phyloP scores from a whole-genome alignment of 2,329 filamentous ascomycete genomes.

The Eutypella sp. region DNA sequence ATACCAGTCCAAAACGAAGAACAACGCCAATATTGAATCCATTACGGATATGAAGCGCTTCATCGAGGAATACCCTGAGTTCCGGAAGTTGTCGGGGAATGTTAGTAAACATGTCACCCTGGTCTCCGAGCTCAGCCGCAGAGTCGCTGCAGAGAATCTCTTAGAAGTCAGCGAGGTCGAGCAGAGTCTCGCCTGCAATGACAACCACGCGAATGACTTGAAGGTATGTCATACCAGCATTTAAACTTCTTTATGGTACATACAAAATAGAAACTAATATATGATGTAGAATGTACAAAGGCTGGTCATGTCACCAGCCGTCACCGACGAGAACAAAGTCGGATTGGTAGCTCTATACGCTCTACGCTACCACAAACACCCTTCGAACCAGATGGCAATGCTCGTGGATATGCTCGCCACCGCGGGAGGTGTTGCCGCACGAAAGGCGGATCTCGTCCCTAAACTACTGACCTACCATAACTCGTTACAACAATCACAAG shows the following conservation, averaged over 20 bases:
- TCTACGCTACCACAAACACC: conserved; percentile 82
- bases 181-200: conserved; percentile 93
- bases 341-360: conserved; percentile 92
- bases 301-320: conserved; percentile 73
- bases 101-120: conserved; percentile 98
- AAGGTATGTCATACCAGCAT: conserved; percentile 52
- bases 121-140: conserved; percentile 85
- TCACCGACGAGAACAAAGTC: conserved; percentile 79
- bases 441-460: conserved; percentile 72
- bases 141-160: conserved; percentile 78
- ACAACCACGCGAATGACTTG: conserved; percentile 87
- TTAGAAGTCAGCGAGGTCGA: conserved; percentile 97
- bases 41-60: conserved; percentile 99
- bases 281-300: conserved; percentile 68
- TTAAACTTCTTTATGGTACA: no score
- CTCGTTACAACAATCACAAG: conserved; percentile 74
- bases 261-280: conserved; percentile 15
- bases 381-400: conserved; percentile 76
- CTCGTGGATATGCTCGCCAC: conserved; percentile 82
- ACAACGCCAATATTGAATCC: conserved; percentile 90
- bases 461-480: conserved; percentile 82
- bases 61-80: conserved; percentile 97
- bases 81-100: conserved; percentile 92
- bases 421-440: conserved; percentile 72
- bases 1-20: conserved; percentile 97